Percentiles rank a stretch among this genome's conserved stretches.
phyloP scores from a whole-genome alignment of 2,329 filamentous ascomycete genomes.

The Tolypocladium endophyticum region DNA sequence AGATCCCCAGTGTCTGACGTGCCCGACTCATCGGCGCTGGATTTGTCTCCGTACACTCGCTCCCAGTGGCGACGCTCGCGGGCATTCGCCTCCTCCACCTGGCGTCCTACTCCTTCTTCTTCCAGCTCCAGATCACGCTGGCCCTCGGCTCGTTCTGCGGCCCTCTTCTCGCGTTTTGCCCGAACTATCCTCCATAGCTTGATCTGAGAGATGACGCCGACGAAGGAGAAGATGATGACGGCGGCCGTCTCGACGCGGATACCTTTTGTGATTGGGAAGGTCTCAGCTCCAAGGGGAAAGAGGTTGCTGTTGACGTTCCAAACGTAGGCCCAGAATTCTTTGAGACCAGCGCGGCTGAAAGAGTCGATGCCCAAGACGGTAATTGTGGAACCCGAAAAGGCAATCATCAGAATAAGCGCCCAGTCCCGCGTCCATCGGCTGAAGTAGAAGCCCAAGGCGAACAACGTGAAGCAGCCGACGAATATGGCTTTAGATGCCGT shows the following conservation, averaged over 20 bases:
- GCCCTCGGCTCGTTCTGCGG: conserved; percentile 36
- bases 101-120: conserved; percentile 60
- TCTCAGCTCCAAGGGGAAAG: conserved; percentile 66
- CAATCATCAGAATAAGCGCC: conserved; percentile 63
- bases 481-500: conserved; percentile 59
- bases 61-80: conserved; percentile 66
- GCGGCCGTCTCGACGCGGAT: conserved; percentile 77
- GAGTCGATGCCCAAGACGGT: conserved; percentile 81
- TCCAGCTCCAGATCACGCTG: conserved; percentile 47
- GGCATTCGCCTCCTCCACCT: conserved; percentile 51
- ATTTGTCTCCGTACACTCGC: conserved; percentile 57
- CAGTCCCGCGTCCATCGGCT: conserved; percentile 69
- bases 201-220: conserved; percentile 75
- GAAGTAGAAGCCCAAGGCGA: conserved; percentile 64
- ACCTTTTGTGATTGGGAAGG: conserved; percentile 77
- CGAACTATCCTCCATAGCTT: conserved; percentile 77
- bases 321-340: conserved; percentile 92
- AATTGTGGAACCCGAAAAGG: conserved; percentile 73
- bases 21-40: conserved; percentile 25
- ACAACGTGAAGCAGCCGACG: conserved; percentile 61
- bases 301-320: conserved; percentile 73
- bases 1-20: conserved; percentile 42
- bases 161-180: conserved; percentile 44
- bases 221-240: conserved; percentile 61
- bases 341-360: conserved; percentile 78